Base-by-base conservation (phyloP, 306 rosid species). In the Medicago arabica region DNA sequence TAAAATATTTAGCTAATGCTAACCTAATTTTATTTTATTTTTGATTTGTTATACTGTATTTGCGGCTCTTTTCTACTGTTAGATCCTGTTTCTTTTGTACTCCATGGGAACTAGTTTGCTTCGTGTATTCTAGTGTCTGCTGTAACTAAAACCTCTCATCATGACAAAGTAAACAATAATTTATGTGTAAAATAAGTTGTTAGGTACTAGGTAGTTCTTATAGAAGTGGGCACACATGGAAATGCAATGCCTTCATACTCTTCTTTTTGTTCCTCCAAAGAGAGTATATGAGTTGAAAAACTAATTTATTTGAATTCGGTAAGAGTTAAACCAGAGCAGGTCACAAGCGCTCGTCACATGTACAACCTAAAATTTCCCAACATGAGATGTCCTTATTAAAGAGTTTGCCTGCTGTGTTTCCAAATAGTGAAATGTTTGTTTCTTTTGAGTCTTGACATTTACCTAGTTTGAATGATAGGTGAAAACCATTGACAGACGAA, bases 31-130 rank as follows among this genome's bases (percentile, higher is more conserved):
- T 40, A 5, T 0, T 28, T 18, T 25, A 25, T 25, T n/a, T 0
- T 68, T 67, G 0, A 44, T n/a, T 13, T 39, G 46, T n/a, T 75
- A 95, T 96, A 28, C 25, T 60, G 88, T 95, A 54, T 95, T 95
- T 82, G 96, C 88, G 18, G 82, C 77, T 60, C 72, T 95, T 23
- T 75, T 87, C 74, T 83, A 82, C 77, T 84, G 97, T 75, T 90
- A 86, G 67, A 78, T 84, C 41, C 50, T 69, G 38, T 92, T 95
- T 79, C 92, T 86, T 64, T 54, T 88, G 64, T 89, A 87, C 90
- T 69, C 97, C 97, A 4, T 95, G 97, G 97, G 91, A 92, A 83
- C 83, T 92, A 92, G 98, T 95, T 88, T 59, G 95, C 11, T 16
- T 69, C 75, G 4, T 53, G 38, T 16, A 11, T 60, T 47, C 13